Conservation (phyloP, 202 grass and related monocot species). For the Miscanthus sacchariflorus region DNA sequence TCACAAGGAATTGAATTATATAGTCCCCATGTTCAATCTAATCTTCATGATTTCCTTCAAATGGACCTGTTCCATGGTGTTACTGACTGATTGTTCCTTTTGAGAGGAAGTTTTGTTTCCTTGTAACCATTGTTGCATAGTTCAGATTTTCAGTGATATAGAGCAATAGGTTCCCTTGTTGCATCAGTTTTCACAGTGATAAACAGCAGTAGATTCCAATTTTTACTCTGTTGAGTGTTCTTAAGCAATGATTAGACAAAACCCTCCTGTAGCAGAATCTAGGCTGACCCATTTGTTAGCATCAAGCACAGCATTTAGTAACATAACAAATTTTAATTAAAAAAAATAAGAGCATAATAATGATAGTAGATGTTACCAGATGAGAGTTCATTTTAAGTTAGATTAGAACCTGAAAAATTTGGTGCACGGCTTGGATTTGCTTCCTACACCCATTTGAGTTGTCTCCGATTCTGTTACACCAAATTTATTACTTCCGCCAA, state of each 20-base stretch:
- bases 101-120: conserved; percentile 43
- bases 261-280: conserved; percentile 74
- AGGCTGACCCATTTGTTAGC: conserved; percentile 63
- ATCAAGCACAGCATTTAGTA: conserved; percentile 50
- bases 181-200: conserved; percentile 39
- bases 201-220: conserved; percentile 41
- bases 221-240: conserved; percentile 56
- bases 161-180: conserved; percentile 18
- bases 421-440: conserved; percentile 99
- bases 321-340: conserved; percentile 42
- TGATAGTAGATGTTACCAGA: conserved; percentile 68
- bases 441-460: conserved; percentile 84
- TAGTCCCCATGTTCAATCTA: conserved; percentile 38
- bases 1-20: conserved; percentile 11
- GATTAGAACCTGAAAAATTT: conserved; percentile 99
- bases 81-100: conserved; percentile 44
- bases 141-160: conserved; percentile 49
- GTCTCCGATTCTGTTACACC: conserved; percentile 92
- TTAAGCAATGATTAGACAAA: conserved; percentile 52
- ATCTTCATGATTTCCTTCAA: conserved; percentile 48
- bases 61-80: conserved; percentile 34
- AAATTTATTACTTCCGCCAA: conserved; percentile 83
- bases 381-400: conserved; percentile 82
- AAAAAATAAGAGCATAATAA: conserved; percentile 49
- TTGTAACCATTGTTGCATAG: conserved; percentile 38